Base-by-base conservation (phyloP, 192 early-diverging fungal genomes). In the Chytriomyces sp. region DNA sequence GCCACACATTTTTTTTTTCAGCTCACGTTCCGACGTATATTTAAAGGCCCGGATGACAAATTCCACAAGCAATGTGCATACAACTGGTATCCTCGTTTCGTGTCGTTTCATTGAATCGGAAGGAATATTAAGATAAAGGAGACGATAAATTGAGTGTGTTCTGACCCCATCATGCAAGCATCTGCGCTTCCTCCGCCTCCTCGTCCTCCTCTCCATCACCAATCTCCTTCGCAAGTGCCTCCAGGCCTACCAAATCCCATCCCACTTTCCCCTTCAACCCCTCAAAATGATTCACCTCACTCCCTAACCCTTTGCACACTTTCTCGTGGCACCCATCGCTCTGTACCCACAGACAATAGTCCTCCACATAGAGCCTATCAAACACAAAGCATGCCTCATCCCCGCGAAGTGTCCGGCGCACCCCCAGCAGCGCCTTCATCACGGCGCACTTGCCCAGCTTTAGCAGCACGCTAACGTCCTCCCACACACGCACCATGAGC, bases 281-380 rank as follows among this genome's bases (percentile, higher is more conserved):
- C 38, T 84, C 79, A 59, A 90, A 83, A 72, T 88, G 84, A 64
- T 93, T 82, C 52, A 98, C 26, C 82, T 96, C 89, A 65, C 88
- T 88, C 1, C 92, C 95, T 37, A 99, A 78, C 8, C 91, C 89
- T 68, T 82, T 81, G 3, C 98, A 64, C 22, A 81, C 81, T 56
- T 86, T 86, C 31, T 96, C 94, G 62, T 88, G 91, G 66, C 39
- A 90, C 90, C 77, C 88, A 26, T 92, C 84, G 49, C 80, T 84
- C 67, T 96, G 95, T 44, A 96, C 82, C 97, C 97, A 99, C 25
- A 93, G 84, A 78, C 95, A 98, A 77, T 99, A 99, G 76, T 99
- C 96, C 75, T 94, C 94, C 19, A 99, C 39, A 77, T 82, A 96
- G 22, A 97, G 78, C 79, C 93, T 90, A 75, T 91, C 88, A 63